Evolutionary conservation across 1,284 basidiomycete species (phyloP), one percentile per base, ranked within the genome.

Genomic region (Ceratobasidium sp.): DNA sequence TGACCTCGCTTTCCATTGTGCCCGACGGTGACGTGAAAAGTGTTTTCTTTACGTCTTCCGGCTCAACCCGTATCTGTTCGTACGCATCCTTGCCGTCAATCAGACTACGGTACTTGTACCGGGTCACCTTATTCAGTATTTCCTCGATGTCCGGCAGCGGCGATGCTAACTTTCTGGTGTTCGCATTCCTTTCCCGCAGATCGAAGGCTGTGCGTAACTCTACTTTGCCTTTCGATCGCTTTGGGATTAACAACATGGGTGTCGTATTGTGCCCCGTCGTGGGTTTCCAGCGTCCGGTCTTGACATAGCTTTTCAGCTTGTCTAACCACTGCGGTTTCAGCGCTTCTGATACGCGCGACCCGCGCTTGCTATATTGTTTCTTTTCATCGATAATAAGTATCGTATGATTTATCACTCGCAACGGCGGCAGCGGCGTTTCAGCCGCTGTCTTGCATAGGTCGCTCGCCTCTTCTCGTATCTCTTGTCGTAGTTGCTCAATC

Each of bases 331-430:
- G 81, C 0, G 76, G 56, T 44, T 78, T 73, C 18, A 86, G 69
- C 2, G 84, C 82, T 23, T 86, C 84, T 2, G 85, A 82, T 77
- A 85, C 86, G 39, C 81, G 79, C 0, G 84, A 84, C 2, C 83
- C 84, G 9, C 84, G 72, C 81, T 83, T 86, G 0, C 80, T 26
- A 44, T 86, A 87, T 0, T 84, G 70, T 51, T 83, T 84, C 0
- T 71, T 55, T 49, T 84, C 81, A 56, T 88, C 84, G 4, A 86
- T 86, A 7, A 88, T 60, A 0, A 86, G 86, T 1, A 88, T 87
- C 0, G 71, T 70, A 69, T 88, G 86, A 68, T 88, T 87, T 6
- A 88, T 85, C 0, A 78, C 84, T 0, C 85, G 75, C 0, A 87
- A 63, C 0, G 84, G 86, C 0, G 84, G 86, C 13, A 86, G 61